Conservation (phyloP, 495 filamentous ascomycete species). For the Tuber borchii region DNA sequence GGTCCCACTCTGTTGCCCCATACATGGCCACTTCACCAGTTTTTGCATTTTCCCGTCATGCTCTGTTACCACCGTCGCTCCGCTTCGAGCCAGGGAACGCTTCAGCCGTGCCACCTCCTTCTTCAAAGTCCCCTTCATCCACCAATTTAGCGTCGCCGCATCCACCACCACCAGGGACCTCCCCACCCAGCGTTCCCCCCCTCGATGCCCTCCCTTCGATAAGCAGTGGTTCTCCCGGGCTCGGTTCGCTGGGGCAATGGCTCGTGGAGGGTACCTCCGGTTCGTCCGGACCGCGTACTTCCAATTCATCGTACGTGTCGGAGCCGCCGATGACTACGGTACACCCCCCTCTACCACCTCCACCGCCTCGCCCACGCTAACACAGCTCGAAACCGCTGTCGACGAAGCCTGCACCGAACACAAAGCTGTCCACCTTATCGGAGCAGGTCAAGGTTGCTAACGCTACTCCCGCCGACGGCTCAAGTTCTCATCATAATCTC, state of each 20-base stretch:
- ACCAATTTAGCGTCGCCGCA: constrained; percentile 18
- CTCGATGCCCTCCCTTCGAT: constrained; percentile 25
- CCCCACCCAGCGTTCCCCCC: constrained; percentile 11
- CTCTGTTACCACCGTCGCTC: constrained; percentile 35
- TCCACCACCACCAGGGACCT: constrained; percentile 19
- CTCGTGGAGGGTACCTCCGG: constrained; percentile 6
- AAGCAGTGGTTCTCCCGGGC: constrained; percentile 25
- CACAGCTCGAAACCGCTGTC: background rate
- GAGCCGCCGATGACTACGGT: no score
- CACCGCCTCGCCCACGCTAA: constrained; percentile 2
- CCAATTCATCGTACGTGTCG: background rate
- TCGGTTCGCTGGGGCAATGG: constrained; percentile 36
- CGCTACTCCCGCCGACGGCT: constrained; percentile 7
- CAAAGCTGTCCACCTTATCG: background rate
- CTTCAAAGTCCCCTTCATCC: background rate
- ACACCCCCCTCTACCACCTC: background rate
- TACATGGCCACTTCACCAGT: no score
- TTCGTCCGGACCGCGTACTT: background rate
- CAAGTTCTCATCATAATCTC: background rate
- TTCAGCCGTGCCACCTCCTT: background rate
- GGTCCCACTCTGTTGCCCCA: no score
- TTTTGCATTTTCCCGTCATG: constrained; percentile 14
- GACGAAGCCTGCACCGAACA: background rate
- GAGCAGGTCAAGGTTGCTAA: constrained; percentile 1
- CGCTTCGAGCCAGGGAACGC: constrained; percentile 17